Percentiles rank a stretch among this genome's conserved stretches.
Conservation (phyloP, 192 early-diverging fungal genomes). For the Coemansia sp. region DNA sequence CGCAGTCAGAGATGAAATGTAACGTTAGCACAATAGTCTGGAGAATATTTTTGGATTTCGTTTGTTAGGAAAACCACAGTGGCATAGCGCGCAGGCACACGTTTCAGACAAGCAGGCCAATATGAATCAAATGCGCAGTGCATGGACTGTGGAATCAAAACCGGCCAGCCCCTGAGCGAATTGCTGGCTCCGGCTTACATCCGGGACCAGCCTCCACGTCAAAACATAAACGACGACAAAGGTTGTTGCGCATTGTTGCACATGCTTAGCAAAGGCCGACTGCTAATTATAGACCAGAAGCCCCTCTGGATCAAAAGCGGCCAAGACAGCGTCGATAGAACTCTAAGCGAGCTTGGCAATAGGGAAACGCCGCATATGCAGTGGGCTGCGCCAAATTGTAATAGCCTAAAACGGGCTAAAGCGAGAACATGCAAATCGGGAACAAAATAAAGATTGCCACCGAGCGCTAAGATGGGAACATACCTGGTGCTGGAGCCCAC, state of each 20-base stretch:
- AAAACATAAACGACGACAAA: constrained; percentile 6
- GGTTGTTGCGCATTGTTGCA: constrained; percentile 11
- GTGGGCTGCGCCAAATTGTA: not conserved
- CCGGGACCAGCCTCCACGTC: not conserved
- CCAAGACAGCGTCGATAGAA: not conserved
- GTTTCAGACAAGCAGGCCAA: not conserved
- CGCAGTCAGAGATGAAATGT: constrained; percentile 4
- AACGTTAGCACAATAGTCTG: constrained; percentile 2
- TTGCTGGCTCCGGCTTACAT: not conserved
- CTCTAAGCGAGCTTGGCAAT: not conserved
- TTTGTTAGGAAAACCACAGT: not conserved
- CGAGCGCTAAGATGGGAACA: not conserved
- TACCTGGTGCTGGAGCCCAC: constrained; percentile 51
- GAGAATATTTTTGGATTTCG: not conserved
- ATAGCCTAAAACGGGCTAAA: not conserved
- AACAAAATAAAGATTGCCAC: constrained; percentile 8
- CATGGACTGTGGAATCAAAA: not conserved
- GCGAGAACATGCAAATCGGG: constrained; percentile 6
- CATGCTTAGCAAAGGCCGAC: constrained; percentile 14
- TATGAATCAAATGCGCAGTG: not conserved
- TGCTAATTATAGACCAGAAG: constrained; percentile 10
- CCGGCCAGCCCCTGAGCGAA: constrained; percentile 3
- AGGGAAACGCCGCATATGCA: constrained; percentile 7
- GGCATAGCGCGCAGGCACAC: constrained; percentile 2
- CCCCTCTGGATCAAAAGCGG: not conserved